Evolutionary conservation across 768 basidiomycete species (phyloP).

Genomic region (Cantharellus anzutake): DNA sequence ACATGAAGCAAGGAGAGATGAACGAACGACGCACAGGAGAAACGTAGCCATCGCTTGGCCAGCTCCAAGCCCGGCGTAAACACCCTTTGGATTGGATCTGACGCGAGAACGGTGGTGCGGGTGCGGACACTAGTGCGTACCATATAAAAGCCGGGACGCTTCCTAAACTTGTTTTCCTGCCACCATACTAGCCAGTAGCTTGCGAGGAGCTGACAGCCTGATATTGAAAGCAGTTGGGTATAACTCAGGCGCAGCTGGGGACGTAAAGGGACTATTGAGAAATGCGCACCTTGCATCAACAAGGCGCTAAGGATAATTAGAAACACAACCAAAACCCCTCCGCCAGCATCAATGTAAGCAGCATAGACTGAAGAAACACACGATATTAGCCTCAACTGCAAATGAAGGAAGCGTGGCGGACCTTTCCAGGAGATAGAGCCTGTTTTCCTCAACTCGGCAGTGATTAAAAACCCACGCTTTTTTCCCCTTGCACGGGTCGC

Average conservation of each 20-base stretch:
- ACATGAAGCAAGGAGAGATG: neutral
- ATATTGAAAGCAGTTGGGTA: neutral
- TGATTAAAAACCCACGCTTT: slow-evolving; percentile 3
- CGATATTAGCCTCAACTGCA: no score
- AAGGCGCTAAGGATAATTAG: slow-evolving; percentile 30
- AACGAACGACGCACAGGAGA: slow-evolving; percentile 23
- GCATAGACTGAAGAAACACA: slow-evolving; percentile 28
- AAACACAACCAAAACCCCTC: slow-evolving; percentile 30
- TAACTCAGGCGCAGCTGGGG: no score
- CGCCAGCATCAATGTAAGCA: slow-evolving; percentile 39
- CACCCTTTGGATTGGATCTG: slow-evolving; percentile 2
- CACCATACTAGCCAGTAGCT: slow-evolving; percentile 57
- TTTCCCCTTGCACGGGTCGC: slow-evolving; percentile 49
- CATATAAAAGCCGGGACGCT: slow-evolving; percentile 41
- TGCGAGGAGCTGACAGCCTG: slow-evolving; percentile 30
- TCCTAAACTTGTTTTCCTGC: slow-evolving; percentile 35
- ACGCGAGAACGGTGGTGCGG: no score
- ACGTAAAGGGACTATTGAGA: no score
- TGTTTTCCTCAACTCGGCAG: slow-evolving; percentile 24
- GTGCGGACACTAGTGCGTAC: slow-evolving; percentile 3
- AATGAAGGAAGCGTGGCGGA: slow-evolving; percentile 11
- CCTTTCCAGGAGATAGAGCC: slow-evolving; percentile 37
- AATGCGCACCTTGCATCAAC: slow-evolving; percentile 31
- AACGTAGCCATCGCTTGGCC: slow-evolving; percentile 40
- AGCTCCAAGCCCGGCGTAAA: slow-evolving; percentile 45